Evolutionary conservation across 139 green algal species (phyloP).

Genomic region (Chlorella vulgaris): DNA sequence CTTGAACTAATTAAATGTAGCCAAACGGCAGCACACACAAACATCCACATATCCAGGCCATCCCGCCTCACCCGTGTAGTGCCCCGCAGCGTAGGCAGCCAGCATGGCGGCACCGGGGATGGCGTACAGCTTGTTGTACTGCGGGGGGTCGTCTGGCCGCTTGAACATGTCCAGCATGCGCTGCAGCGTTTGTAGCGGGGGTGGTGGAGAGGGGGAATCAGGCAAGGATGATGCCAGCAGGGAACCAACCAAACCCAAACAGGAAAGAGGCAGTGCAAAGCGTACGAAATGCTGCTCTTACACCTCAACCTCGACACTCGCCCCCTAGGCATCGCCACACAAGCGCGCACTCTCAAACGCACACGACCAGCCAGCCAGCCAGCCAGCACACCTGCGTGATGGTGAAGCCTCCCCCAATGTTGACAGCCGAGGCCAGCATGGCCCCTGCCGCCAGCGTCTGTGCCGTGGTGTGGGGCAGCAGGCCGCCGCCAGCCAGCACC

Average conservation of each 20-base stretch:
- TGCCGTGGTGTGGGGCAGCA: constrained; percentile 62
- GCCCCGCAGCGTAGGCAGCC: constrained; percentile 52
- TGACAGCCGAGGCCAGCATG: constrained; percentile 76
- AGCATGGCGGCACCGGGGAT: constrained; percentile 65
- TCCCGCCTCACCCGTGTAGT: constrained; percentile 31
- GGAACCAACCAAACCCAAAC: no score
- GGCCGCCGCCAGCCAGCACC: constrained; percentile 69
- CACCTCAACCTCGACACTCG: no score
- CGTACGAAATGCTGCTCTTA: no score
- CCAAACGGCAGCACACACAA: no score
- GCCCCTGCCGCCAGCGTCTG: constrained; percentile 70
- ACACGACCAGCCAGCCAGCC: no score
- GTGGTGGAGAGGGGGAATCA: background rate
- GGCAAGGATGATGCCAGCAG: no score
- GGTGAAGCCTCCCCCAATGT: constrained; percentile 91
- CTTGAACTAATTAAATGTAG: no score
- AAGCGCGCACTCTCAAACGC: no score
- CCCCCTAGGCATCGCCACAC: no score
- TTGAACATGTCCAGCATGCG: constrained; percentile 97
- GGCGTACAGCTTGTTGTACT: constrained; percentile 83
- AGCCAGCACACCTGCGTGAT: constrained; percentile 63
- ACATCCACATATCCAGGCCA: background rate
- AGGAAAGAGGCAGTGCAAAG: no score
- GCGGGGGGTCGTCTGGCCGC: constrained; percentile 76
- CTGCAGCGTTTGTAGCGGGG: background rate